A percentile compares a stretch with the other conserved stretches of the same genome.
phyloP scores from a whole-genome alignment of 139 green algal genomes.

The Chlamydomonas schloesseri region DNA sequence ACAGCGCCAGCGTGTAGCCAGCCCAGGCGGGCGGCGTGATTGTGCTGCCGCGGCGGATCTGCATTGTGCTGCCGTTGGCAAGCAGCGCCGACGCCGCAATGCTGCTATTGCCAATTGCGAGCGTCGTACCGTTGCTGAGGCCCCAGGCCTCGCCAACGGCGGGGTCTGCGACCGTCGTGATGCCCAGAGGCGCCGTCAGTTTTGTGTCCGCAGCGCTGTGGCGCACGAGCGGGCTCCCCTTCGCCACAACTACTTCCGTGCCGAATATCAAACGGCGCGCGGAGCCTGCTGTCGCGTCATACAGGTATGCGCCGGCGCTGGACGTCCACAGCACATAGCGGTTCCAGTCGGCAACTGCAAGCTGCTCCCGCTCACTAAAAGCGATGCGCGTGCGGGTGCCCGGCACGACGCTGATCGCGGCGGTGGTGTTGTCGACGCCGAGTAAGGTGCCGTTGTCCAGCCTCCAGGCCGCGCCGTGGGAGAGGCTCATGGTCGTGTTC shows the following conservation, averaged over 20 bases:
- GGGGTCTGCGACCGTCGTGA: neutral
- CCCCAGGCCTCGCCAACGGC: neutral
- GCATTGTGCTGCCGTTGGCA: neutral
- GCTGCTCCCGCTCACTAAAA: neutral
- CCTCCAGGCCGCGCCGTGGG: neutral
- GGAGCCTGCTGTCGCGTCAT: neutral
- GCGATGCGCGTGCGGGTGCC: neutral
- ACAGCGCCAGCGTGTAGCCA: neutral
- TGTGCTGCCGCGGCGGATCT: too few relatives aligned
- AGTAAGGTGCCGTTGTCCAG: neutral
- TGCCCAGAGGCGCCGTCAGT: neutral
- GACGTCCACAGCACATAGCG: neutral
- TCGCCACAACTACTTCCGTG: neutral
- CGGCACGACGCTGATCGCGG: neutral
- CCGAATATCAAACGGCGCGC: neutral
- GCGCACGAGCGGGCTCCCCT: neutral
- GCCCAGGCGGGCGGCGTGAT: neutral
- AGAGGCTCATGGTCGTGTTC: neutral
- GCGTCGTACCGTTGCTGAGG: slow-evolving; percentile 10
- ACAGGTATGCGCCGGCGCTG: neutral
- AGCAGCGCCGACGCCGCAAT: neutral
- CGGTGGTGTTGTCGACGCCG: neutral
- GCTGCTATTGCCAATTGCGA: neutral
- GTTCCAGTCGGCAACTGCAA: neutral
- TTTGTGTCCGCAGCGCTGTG: neutral